Percentiles rank a stretch among this genome's conserved stretches.
phyloP scores from a whole-genome alignment of 208 protist species.

The Trypanosoma conorhini region DNA sequence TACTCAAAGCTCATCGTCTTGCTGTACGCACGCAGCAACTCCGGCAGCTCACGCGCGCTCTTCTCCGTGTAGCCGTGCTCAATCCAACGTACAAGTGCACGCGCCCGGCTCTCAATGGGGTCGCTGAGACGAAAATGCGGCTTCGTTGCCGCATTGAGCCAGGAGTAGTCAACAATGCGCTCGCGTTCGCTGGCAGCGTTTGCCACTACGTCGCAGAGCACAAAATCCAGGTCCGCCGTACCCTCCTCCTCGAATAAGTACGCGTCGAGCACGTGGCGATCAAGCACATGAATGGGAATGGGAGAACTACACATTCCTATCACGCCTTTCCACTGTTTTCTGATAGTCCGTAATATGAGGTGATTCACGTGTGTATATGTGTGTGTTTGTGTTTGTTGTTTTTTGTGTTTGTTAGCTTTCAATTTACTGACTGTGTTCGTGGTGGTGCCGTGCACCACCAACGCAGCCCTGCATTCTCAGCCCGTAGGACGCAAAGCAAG shows the following conservation, averaged over 20 bases:
- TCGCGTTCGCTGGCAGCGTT: conserved; percentile 13
- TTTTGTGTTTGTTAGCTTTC: background rate
- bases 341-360: background rate
- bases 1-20: conserved; percentile 42
- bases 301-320: background rate
- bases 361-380: background rate
- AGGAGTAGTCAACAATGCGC: conserved; percentile 38
- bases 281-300: conserved; percentile 17
- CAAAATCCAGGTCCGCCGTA: conserved; percentile 47
- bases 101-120: conserved; percentile 18
- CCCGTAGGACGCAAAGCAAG: background rate
- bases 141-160: conserved; percentile 29
- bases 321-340: background rate
- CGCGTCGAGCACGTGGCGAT: conserved; percentile 24
- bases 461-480: background rate
- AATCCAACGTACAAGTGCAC: conserved; percentile 41
- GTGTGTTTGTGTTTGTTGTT: background rate
- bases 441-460: background rate
- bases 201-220: conserved; percentile 28
- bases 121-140: conserved; percentile 29
- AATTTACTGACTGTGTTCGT: background rate
- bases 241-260: conserved; percentile 32
- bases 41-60: conserved; percentile 23
- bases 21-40: conserved; percentile 28
- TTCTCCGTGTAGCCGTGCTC: conserved; percentile 32